phyloP scores from a whole-genome alignment of 2,329 filamentous ascomycete species.

The Microascus cirrosus region DNA sequence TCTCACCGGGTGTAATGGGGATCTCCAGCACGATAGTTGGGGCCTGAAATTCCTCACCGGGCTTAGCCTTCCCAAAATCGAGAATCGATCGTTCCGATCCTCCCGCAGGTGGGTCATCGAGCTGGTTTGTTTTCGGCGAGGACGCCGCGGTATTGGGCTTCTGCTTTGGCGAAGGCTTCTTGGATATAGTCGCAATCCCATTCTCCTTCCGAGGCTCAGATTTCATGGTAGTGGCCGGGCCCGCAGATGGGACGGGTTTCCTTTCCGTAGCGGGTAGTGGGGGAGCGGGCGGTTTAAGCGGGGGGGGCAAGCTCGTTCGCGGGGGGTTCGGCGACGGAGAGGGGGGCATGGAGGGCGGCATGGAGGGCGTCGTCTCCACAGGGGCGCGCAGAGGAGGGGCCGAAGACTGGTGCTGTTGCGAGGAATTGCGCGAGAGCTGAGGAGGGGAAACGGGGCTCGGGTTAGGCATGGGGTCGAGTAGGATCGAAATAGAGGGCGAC shows the following conservation, averaged over 20 bases:
- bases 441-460: conserved; percentile 20
- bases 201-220: neutral
- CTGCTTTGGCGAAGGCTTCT: conserved; percentile 36
- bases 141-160: conserved; percentile 26
- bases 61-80: conserved; percentile 48
- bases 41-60: conserved; percentile 46
- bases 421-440: conserved; percentile 4
- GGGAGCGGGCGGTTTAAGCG: conserved; percentile 15
- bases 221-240: neutral
- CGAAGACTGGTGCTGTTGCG: conserved; percentile 1
- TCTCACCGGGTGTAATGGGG: conserved; percentile 60
- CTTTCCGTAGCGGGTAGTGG: conserved; percentile 22
- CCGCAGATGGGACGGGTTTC: conserved; percentile 15
- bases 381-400: neutral
- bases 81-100: conserved; percentile 40
- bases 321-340: conserved; percentile 28
- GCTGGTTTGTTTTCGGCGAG: conserved; percentile 36
- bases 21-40: conserved; percentile 80
- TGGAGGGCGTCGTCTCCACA: conserved; percentile 20
- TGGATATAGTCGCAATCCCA: conserved; percentile 12
- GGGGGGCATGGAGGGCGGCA: conserved; percentile 28
- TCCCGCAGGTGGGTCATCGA: conserved; percentile 28
- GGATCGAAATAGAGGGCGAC: conserved; percentile 82
- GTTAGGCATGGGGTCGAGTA: conserved; percentile 57
- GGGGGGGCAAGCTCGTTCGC: conserved; percentile 8